These are phyloP conservation scores for Calocybe gangraenosa DNA, from an alignment of 768 basidiomycete species.

Conservation along the genomic window DNA sequence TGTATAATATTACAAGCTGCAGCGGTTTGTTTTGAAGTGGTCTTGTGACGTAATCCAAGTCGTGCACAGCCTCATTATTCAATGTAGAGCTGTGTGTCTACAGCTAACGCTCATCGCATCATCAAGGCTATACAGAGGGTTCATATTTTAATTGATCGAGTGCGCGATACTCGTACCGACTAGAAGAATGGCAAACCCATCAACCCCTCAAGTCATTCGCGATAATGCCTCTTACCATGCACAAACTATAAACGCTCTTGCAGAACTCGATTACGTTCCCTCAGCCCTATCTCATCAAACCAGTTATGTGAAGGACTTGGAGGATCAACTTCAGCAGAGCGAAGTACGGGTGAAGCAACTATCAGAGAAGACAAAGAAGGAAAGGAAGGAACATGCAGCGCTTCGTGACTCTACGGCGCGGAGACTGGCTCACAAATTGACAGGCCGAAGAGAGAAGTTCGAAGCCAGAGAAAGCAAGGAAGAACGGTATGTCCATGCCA, in stretches of 20 bases:
- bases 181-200: slow-evolving; percentile 13
- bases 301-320: slow-evolving; percentile 30
- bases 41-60: slow-evolving; percentile 8
- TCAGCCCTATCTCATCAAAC: slow-evolving; percentile 33
- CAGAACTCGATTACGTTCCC: slow-evolving; percentile 36
- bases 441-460: slow-evolving; percentile 38
- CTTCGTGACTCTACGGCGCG: slow-evolving; percentile 36
- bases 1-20: slow-evolving; percentile 1
- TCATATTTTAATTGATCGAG: not conserved
- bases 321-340: slow-evolving; percentile 21
- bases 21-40: not conserved
- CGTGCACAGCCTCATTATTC: not conserved
- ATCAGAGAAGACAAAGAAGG: slow-evolving; percentile 37
- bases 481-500: slow-evolving; percentile 30
- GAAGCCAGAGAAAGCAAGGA: slow-evolving; percentile 39
- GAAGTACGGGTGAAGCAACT: slow-evolving; percentile 24
- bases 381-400: slow-evolving; percentile 38
- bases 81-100: too few species aligned
- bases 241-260: slow-evolving; percentile 27
- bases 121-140: not conserved
- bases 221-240: slow-evolving; percentile 36
- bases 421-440: slow-evolving; percentile 33
- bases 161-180: not conserved
- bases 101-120: too few species aligned
- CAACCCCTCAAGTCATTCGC: slow-evolving; percentile 28